Conservation (phyloP, 2,329 filamentous ascomycete species). For the Triangularia setosa region DNA sequence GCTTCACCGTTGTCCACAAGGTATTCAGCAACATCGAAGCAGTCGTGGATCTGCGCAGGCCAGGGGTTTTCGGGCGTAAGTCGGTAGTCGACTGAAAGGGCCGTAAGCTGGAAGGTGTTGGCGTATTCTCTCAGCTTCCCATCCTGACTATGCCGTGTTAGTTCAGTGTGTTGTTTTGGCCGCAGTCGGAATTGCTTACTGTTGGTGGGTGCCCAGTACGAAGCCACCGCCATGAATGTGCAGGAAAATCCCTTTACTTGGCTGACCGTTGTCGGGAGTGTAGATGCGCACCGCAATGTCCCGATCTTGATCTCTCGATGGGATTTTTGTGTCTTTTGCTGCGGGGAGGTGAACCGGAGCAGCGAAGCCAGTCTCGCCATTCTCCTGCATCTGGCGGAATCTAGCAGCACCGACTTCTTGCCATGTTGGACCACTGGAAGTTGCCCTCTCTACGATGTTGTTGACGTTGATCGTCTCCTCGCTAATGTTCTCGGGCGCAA, state of each 20-base stretch:
- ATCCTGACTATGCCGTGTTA: slow-evolving; percentile 19
- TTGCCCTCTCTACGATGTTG: slow-evolving; percentile 18
- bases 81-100: slow-evolving; percentile 55
- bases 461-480: slow-evolving; percentile 43
- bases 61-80: slow-evolving; percentile 57
- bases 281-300: slow-evolving; percentile 45
- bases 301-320: slow-evolving; percentile 48
- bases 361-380: slow-evolving; percentile 50
- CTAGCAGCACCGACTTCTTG: slow-evolving; percentile 47
- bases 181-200: background rate
- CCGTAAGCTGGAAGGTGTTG: slow-evolving; percentile 43
- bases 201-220: slow-evolving; percentile 30
- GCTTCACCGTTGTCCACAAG: slow-evolving; percentile 44
- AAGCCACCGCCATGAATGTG: slow-evolving; percentile 54
- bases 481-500: slow-evolving; percentile 37
- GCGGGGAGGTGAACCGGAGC: slow-evolving; percentile 42
- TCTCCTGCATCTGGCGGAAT: slow-evolving; percentile 51
- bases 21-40: slow-evolving; percentile 53
- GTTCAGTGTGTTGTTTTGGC: background rate
- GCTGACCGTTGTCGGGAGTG: slow-evolving; percentile 42
- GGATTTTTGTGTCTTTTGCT: slow-evolving; percentile 45
- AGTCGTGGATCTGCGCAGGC: slow-evolving; percentile 52
- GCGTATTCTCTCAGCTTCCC: slow-evolving; percentile 46
- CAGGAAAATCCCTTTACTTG: slow-evolving; percentile 41
- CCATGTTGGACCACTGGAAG: slow-evolving; percentile 18